Evolutionary conservation across 2,329 filamentous ascomycete species (phyloP).

Genomic region (Alternaria triticimaculans): DNA sequence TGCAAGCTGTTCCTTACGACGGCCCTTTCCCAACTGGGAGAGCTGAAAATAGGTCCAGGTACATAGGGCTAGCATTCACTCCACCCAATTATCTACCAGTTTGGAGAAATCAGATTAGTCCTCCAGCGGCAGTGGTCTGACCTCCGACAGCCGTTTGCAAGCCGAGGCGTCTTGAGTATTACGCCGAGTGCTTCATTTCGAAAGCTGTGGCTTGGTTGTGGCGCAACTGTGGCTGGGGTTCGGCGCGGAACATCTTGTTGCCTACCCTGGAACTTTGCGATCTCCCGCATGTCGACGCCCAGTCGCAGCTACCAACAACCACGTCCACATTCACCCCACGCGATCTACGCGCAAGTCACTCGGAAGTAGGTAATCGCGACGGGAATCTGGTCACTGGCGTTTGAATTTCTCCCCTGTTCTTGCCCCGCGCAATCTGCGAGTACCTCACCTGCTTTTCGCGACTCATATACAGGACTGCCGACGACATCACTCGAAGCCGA

Average conservation of each 20-base stretch:
- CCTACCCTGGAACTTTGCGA: conserved; percentile 16
- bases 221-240: conserved; percentile 11
- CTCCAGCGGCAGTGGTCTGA: neutral
- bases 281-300: conserved; percentile 5
- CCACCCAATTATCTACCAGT: neutral
- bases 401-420: neutral
- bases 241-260: conserved; percentile 12
- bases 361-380: neutral
- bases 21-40: conserved; percentile 28
- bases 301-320: conserved; percentile 2
- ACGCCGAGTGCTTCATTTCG: conserved; percentile 18
- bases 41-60: conserved; percentile 27
- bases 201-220: conserved; percentile 2
- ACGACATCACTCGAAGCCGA: conserved; percentile 13
- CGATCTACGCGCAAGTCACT: conserved; percentile 9
- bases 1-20: conserved; percentile 37
- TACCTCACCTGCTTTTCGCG: neutral
- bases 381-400: conserved; percentile 10
- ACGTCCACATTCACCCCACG: conserved; percentile 1
- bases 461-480: conserved; percentile 10
- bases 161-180: conserved; percentile 6
- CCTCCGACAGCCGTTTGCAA: neutral
- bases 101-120: neutral
- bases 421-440: neutral
- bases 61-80: neutral